These are phyloP conservation scores for Metschnikowia similis DNA, from an alignment of 805 yeast genomes.

Conservation along the genomic window DNA sequence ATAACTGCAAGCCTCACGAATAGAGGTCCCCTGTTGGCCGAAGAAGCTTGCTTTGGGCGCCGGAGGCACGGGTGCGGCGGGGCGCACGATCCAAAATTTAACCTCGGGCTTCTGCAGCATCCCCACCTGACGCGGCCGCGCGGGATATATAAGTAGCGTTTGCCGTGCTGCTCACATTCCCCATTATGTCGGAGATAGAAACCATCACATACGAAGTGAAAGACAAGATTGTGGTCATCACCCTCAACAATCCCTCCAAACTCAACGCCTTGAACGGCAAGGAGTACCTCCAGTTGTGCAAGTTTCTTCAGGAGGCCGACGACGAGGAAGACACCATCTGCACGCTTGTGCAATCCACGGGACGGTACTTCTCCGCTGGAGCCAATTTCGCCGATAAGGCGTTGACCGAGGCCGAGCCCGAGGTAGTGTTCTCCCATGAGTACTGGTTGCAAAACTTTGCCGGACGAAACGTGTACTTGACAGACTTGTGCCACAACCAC, in stretches of 20 bases:
- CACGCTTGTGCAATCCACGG: slow-evolving; percentile 67
- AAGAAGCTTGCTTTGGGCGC: not conserved
- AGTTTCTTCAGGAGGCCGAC: slow-evolving; percentile 58
- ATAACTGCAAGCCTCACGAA: not conserved
- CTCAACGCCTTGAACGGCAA: slow-evolving; percentile 65
- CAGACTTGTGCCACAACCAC: slow-evolving; percentile 67
- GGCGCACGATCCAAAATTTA: not conserved
- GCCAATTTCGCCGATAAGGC: slow-evolving; percentile 58
- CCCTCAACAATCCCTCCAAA: slow-evolving; percentile 55
- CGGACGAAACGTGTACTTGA: slow-evolving; percentile 67
- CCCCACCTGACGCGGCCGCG: slow-evolving; percentile 1
- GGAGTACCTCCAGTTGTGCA: slow-evolving; percentile 60
- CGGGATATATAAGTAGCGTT: not conserved
- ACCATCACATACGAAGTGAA: slow-evolving; percentile 39
- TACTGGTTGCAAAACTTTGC: slow-evolving; percentile 56
- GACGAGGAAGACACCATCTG: slow-evolving; percentile 54
- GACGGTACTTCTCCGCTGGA: slow-evolving; percentile 79
- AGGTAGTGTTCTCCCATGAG: slow-evolving; percentile 26
- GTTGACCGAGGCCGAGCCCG: slow-evolving; percentile 24
- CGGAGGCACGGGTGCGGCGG: not conserved
- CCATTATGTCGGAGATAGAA: slow-evolving; percentile 15
- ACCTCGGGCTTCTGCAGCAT: not conserved
- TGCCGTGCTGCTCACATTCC: not conserved
- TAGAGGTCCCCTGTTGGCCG: not conserved
- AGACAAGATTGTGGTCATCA: slow-evolving; percentile 56